Percentiles rank a stretch among this genome's conserved stretches.
Conservation (phyloP, 1,284 basidiomycete genomes). For the Cryptococcus sp. region DNA sequence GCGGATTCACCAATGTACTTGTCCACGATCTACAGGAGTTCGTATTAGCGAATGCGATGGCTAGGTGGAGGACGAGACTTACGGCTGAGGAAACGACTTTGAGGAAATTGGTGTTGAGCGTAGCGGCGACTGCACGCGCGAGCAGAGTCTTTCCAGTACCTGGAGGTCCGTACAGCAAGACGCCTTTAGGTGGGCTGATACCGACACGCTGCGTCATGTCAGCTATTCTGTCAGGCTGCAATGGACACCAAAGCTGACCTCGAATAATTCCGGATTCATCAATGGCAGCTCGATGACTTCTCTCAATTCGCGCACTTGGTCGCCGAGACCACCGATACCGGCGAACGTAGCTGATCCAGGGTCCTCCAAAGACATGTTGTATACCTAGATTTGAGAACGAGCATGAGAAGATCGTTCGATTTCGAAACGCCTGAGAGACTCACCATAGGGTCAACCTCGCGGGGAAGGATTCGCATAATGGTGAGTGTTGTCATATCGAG, state of each 20-base stretch:
- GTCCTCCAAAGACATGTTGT: slow-evolving; percentile 99
- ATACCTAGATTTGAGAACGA: slow-evolving; percentile 57
- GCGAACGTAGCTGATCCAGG: slow-evolving; percentile 94
- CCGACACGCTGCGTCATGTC: slow-evolving; percentile 69
- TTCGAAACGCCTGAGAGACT: slow-evolving; percentile 6
- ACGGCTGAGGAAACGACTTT: slow-evolving; percentile 96
- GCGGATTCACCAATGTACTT: slow-evolving; percentile 99
- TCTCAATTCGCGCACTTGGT: slow-evolving; percentile 94
- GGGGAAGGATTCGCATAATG: slow-evolving; percentile 96
- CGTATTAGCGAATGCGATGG: not conserved
- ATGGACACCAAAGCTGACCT: slow-evolving; percentile 34
- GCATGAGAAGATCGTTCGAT: not conserved
- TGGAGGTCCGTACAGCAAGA: slow-evolving; percentile 94
- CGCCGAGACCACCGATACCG: slow-evolving; percentile 92
- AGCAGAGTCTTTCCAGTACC: slow-evolving; percentile 95
- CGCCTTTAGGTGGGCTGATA: slow-evolving; percentile 95
- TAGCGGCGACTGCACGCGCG: slow-evolving; percentile 93
- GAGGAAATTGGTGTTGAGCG: slow-evolving; percentile 93
- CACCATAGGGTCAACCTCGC: slow-evolving; percentile 93
- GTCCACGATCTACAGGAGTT: slow-evolving; percentile 73
- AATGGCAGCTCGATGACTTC: slow-evolving; percentile 97
- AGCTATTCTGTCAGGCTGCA: not conserved
- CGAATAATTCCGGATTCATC: slow-evolving; percentile 92
- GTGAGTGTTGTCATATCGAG: slow-evolving; percentile 99
- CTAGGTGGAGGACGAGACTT: slow-evolving; percentile 19